Evolutionary conservation across 2,329 filamentous ascomycete species (phyloP).

Genomic region (Exophiala dermatitidis): DNA sequence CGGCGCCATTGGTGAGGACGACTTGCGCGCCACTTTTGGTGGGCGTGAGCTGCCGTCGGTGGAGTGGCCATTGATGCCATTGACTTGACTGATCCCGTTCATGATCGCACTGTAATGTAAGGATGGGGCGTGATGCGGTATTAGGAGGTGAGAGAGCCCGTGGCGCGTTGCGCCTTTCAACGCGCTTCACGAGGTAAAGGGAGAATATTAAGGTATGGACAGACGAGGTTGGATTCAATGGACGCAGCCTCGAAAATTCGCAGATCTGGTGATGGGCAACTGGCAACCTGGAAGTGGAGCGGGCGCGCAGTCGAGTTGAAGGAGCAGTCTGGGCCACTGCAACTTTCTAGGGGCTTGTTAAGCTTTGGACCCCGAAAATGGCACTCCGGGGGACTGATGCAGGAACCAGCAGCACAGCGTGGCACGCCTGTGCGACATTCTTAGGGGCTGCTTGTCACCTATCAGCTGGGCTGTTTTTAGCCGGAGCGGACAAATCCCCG

Average conservation of each 20-base stretch:
- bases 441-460: neutral
- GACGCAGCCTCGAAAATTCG: too few relatives aligned
- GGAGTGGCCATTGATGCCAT: slow-evolving; percentile 23
- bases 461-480: slow-evolving; percentile 1
- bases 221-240: neutral
- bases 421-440: neutral
- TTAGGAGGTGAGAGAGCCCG: neutral
- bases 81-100: slow-evolving; percentile 18
- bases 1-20: slow-evolving; percentile 61
- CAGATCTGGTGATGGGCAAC: too few relatives aligned
- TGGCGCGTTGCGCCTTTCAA: neutral
- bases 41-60: slow-evolving; percentile 14
- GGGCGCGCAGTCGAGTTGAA: neutral
- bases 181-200: neutral
- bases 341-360: too few relatives aligned
- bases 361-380: neutral
- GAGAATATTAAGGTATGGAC: neutral
- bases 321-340: neutral
- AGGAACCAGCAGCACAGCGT: neutral
- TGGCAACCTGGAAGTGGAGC: too few relatives aligned
- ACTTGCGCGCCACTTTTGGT: slow-evolving; percentile 32
- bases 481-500: neutral
- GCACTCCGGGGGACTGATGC: neutral
- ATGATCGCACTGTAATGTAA: slow-evolving; percentile 9
- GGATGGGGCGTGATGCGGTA: slow-evolving; percentile 13